phyloP scores from a whole-genome alignment of 208 protist species.

The Herpetomonas samuelpessoai region DNA sequence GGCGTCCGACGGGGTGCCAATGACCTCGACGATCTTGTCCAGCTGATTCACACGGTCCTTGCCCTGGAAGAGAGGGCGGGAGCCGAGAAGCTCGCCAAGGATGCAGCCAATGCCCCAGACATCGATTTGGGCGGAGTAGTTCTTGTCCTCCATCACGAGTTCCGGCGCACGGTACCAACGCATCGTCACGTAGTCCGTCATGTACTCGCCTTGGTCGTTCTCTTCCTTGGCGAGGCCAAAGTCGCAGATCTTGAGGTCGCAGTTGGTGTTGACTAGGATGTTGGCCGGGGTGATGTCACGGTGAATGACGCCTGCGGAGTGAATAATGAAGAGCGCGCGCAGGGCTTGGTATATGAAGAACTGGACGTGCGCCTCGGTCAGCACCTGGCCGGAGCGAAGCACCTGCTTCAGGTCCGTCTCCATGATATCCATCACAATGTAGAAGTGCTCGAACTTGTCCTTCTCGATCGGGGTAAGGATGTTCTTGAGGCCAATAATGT shows the following conservation, averaged over 20 bases:
- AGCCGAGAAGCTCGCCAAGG: constrained; percentile 85
- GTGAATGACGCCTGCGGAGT: constrained; percentile 94
- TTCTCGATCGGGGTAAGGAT: constrained; percentile 73
- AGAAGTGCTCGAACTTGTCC: constrained; percentile 87
- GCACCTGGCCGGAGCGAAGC: constrained; percentile 84
- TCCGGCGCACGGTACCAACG: constrained; percentile 95
- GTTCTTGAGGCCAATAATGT: constrained; percentile 88
- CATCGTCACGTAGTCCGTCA: constrained; percentile 95
- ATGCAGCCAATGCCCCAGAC: constrained; percentile 92
- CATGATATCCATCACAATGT: constrained; percentile 97
- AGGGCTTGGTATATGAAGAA: constrained; percentile 97
- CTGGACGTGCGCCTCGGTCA: constrained; percentile 93
- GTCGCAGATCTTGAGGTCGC: constrained; percentile 96
- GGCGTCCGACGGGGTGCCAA: constrained; percentile 87
- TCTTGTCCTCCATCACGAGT: constrained; percentile 90
- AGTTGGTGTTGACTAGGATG: constrained; percentile 96
- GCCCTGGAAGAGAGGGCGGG: constrained; percentile 84
- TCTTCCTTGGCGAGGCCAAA: constrained; percentile 92
- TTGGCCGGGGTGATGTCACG: constrained; percentile 96
- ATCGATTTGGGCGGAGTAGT: constrained; percentile 90
- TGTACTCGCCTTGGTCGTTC: constrained; percentile 83
- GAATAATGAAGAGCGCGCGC: constrained; percentile 92
- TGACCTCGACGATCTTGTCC: constrained; percentile 91
- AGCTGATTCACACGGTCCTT: constrained; percentile 90
- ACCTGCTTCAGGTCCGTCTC: constrained; percentile 96